Percentiles rank a stretch among this genome's conserved stretches.
These are phyloP conservation scores for Pythium dissimile DNA, from an alignment of 352 stramenopile genomes.

Conservation along the genomic window DNA sequence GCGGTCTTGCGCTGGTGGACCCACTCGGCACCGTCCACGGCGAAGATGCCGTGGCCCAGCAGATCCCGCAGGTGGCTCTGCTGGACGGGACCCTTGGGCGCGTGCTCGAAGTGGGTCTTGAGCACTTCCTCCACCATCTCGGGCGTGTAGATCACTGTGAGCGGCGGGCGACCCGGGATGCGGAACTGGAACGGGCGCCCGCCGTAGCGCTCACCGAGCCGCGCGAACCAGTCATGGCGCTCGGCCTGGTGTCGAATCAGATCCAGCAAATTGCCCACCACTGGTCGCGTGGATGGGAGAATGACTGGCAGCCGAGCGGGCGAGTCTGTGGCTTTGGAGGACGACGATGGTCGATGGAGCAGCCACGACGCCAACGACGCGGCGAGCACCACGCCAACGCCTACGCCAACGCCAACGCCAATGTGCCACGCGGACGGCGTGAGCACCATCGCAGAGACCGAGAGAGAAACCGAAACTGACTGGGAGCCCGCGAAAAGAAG, in stretches of 20 bases:
- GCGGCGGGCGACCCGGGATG: constrained; percentile 20
- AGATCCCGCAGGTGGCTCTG: constrained; percentile 9
- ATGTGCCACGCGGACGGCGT: background rate
- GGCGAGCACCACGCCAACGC: background rate
- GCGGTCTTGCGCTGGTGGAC: constrained; percentile 46
- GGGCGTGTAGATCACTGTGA: constrained; percentile 21
- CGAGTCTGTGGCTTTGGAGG: background rate
- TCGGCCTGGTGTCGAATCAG: constrained; percentile 23
- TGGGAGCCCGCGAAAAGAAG: no score
- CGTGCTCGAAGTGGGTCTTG: constrained; percentile 22
- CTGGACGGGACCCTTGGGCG: constrained; percentile 11
- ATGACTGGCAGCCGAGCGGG: background rate
- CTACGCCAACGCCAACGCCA: background rate
- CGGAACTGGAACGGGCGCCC: constrained; percentile 29
- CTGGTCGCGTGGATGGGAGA: background rate
- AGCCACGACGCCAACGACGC: constrained; percentile 1
- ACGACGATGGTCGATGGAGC: background rate
- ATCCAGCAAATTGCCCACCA: constrained; percentile 17
- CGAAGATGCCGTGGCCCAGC: constrained; percentile 22
- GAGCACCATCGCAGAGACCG: constrained; percentile 2
- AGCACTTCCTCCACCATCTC: constrained; percentile 19
- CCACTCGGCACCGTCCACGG: constrained; percentile 24
- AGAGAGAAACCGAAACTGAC: no score
- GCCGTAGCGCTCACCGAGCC: constrained; percentile 26
- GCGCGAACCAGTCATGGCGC: constrained; percentile 48